phyloP scores from a whole-genome alignment of 2,329 filamentous ascomycete genomes.

The Periglandula ipomoeae region DNA sequence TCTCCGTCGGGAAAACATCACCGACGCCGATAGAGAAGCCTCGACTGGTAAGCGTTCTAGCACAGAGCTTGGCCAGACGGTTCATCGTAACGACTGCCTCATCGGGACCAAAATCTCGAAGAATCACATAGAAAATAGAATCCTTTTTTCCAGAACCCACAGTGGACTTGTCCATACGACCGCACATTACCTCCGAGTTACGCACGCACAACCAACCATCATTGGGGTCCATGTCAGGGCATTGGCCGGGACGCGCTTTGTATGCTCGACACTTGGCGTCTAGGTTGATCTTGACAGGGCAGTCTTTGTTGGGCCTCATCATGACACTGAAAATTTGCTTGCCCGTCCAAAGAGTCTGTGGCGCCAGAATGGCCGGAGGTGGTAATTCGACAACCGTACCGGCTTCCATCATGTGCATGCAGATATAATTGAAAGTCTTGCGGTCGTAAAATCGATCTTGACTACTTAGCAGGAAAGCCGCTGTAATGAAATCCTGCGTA shows the following conservation, averaged over 20 bases:
- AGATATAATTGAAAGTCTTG: constrained; percentile 79
- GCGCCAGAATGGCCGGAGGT: constrained; percentile 77
- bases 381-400: constrained; percentile 73
- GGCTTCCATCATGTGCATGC: constrained; percentile 86
- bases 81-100: constrained; percentile 90
- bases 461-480: constrained; percentile 79
- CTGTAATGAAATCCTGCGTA: constrained; percentile 99
- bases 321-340: constrained; percentile 93
- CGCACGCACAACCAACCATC: constrained; percentile 89
- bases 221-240: constrained; percentile 69
- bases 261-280: constrained; percentile 88
- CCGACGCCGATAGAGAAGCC: constrained; percentile 95
- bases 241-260: constrained; percentile 45
- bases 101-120: constrained; percentile 88
- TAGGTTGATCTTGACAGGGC: constrained; percentile 76
- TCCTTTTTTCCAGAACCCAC: constrained; percentile 98
- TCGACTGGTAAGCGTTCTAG: constrained; percentile 76
- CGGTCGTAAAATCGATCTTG: constrained; percentile 92
- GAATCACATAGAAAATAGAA: constrained; percentile 92
- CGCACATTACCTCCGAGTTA: constrained; percentile 96
- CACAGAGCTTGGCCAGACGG: constrained; percentile 80
- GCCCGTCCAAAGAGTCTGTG: constrained; percentile 84
- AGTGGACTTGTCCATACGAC: constrained; percentile 94
- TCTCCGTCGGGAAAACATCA: constrained; percentile 77
- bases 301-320: constrained; percentile 80